Percentiles rank a stretch among this genome's conserved stretches.
phyloP scores from a whole-genome alignment of 2,329 filamentous ascomycete genomes.

The Curvularia sp. region DNA sequence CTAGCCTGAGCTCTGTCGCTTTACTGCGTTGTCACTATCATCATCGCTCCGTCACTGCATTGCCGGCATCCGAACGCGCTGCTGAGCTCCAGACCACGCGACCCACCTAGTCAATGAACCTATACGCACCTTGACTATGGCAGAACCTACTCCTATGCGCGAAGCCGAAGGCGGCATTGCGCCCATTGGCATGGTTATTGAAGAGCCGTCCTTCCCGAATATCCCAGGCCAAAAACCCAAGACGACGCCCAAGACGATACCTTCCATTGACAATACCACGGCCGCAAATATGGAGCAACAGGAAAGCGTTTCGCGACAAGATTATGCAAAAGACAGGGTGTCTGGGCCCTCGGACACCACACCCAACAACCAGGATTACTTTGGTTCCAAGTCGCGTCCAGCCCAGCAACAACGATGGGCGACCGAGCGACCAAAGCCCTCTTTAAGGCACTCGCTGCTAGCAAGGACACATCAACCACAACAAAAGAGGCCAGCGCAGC shows the following conservation, averaged over 20 bases:
- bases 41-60: conserved; percentile 11
- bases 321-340: neutral
- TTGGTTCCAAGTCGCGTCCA: conserved; percentile 25
- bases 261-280: neutral
- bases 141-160: conserved; percentile 19
- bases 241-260: neutral
- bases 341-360: neutral
- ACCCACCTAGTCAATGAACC: conserved; percentile 1
- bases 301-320: neutral
- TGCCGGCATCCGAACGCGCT: neutral
- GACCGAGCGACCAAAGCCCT: conserved; percentile 43
- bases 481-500: conserved; percentile 20
- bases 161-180: conserved; percentile 18
- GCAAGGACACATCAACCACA: conserved; percentile 26
- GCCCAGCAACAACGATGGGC: conserved; percentile 36
- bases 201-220: conserved; percentile 35
- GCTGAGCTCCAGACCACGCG: conserved; percentile 4
- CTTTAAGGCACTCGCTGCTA: conserved; percentile 31
- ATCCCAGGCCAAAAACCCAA: conserved; percentile 21
- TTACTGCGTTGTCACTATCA: conserved; percentile 5
- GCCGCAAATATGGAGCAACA: conserved; percentile 1
- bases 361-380: conserved; percentile 3
- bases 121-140: conserved; percentile 24
- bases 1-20: conserved; percentile 2
- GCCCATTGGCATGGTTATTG: conserved; percentile 31